Percentiles rank a stretch among this genome's conserved stretches.
phyloP scores from a whole-genome alignment of 2,329 filamentous ascomycete genomes.

The Metarhizium album region DNA sequence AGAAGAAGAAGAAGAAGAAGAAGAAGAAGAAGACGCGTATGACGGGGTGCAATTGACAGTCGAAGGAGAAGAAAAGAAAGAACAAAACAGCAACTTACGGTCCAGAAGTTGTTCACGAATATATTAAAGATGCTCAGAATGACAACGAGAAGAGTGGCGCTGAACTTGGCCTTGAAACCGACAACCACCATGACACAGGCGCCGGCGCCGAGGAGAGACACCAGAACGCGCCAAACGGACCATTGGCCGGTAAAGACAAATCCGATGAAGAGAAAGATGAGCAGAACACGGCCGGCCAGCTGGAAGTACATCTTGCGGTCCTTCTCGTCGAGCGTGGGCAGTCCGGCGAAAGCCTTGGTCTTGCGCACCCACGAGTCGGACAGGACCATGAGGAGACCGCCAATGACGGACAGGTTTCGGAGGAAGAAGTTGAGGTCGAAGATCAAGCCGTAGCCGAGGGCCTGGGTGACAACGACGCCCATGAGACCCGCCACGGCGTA shows the following conservation, averaged over 20 bases:
- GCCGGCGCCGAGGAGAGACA: constrained; percentile 74
- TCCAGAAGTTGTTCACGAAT: constrained; percentile 99
- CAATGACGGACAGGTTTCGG: constrained; percentile 94
- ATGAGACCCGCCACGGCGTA: constrained; percentile 87
- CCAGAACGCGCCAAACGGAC: constrained; percentile 77
- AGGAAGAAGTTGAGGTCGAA: constrained; percentile 99
- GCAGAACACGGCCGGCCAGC: constrained; percentile 83
- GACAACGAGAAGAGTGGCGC: constrained; percentile 86
- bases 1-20: background rate
- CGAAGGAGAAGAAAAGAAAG: background rate
- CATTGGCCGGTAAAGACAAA: constrained; percentile 94
- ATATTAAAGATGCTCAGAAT: constrained; percentile 96
- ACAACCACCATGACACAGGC: constrained; percentile 98
- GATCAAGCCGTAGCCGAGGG: constrained; percentile 91
- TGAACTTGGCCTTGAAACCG: constrained; percentile 99
- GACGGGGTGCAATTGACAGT: no score
- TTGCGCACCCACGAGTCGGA: constrained; percentile 96
- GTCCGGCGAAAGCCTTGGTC: constrained; percentile 88
- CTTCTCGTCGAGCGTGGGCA: constrained; percentile 94
- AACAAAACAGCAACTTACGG: constrained; percentile 49
- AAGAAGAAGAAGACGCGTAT: background rate
- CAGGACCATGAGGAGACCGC: constrained; percentile 92
- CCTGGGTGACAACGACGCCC: constrained; percentile 83
- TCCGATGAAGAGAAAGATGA: constrained; percentile 96
- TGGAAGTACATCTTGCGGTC: constrained; percentile 99